Percentiles rank a stretch among this genome's conserved stretches.
Evolutionary conservation across 2,329 filamentous ascomycete genomes (phyloP).

Genomic region (Colletotrichum lentis): DNA sequence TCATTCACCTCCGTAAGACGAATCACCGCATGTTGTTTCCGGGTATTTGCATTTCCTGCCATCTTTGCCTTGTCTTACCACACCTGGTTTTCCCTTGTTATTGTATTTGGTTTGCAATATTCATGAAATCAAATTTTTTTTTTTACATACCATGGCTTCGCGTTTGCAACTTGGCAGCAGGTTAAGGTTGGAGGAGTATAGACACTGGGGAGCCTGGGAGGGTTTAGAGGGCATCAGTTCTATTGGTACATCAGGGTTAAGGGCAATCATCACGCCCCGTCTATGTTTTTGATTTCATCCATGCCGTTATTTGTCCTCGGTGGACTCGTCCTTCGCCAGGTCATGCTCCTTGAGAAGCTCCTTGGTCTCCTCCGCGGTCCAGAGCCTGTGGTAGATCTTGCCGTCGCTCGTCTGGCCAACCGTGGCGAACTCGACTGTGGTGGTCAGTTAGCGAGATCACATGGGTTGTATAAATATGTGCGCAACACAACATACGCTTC

Average conservation of each 20-base stretch:
- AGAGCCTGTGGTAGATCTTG: constrained; percentile 97
- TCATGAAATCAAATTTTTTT: not conserved
- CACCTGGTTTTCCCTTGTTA: not conserved
- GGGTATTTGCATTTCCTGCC: constrained; percentile 3
- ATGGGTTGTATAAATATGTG: not conserved
- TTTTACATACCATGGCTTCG: constrained; percentile 7
- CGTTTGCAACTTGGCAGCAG: constrained; percentile 19
- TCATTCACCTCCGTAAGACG: not conserved
- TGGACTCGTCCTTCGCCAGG: constrained; percentile 83
- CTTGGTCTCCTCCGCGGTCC: constrained; percentile 96
- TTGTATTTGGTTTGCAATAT: not conserved
- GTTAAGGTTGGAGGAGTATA: not conserved
- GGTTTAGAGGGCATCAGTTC: constrained; percentile 33
- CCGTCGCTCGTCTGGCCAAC: constrained; percentile 94
- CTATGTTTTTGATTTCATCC: constrained; percentile 35
- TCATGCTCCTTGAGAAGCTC: constrained; percentile 94
- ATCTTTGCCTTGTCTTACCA: not conserved
- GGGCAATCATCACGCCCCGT: constrained; percentile 34
- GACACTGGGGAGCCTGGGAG: not conserved
- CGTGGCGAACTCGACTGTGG: constrained; percentile 93
- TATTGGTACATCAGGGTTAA: constrained; percentile 37
- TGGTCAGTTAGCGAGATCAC: constrained; percentile 38
- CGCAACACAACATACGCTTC: constrained; percentile 79
- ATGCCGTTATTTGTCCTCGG: constrained; percentile 67
- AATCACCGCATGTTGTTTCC: not conserved